Base-by-base conservation (phyloP, 1,284 basidiomycete genomes). In the Fistulina hepatica region DNA sequence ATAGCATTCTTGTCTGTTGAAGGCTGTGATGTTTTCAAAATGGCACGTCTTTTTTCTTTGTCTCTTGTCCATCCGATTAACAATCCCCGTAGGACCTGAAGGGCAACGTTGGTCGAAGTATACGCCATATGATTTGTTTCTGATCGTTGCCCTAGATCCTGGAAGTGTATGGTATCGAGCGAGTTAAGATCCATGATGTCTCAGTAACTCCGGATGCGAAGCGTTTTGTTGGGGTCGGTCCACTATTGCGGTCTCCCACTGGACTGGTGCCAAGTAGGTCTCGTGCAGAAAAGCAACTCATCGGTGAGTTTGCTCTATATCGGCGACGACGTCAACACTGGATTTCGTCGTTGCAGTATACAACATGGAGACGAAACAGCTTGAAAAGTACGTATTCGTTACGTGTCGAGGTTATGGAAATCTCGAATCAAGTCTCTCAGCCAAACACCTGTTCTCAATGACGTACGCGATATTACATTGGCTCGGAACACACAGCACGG, bases 401-500 rank as follows among this genome's bases (percentile, higher is more conserved):
- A 40, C 24, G 24, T 34, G 37, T 30, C 21, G 17, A 21, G 20
- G 21, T 28, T n/a, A n/a, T n/a, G n/a, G n/a, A n/a, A n/a, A n/a
- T n/a, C n/a, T n/a, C n/a, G n/a, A n/a, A n/a, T n/a, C n/a, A n/a
- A 40, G 6, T 10, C 17, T 25, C 23, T 2, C 43, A 84, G 82
- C 46, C 76, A 80, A 57, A 80, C 79, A 2, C 83, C 82, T 5
- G 74, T 85, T n/a, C 59, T 84, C 6, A 79, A 83, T 46, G 80
- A 85, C 48, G 76, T 85, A 38, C 73, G 78, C 27, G 77, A 84
- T 50, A 73, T 86, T 34, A 74, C 76, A 0, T 56, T 85, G 17
- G 70, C 77, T 31, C 63, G 68, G 37, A 62, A 57, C 33, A 47
- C 52, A 4, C 52, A 56, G 31, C 69, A 69, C 47, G 76, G 73